Evolutionary conservation across 2,329 filamentous ascomycete genomes (phyloP), one percentile per base, ranked within the genome.

Genomic region (Pyricularia sp.): DNA sequence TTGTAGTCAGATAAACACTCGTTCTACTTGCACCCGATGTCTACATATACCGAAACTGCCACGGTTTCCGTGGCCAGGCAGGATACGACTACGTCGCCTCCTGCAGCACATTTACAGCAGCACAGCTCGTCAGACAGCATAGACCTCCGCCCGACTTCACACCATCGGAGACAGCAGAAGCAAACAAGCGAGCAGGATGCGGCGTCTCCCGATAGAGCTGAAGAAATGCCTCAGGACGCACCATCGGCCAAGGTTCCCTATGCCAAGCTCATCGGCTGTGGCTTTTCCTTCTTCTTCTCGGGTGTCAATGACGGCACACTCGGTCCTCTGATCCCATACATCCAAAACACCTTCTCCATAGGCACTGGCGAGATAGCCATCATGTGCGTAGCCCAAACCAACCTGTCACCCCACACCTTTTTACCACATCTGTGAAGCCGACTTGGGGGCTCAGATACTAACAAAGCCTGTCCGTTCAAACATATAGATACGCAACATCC

Each of bases 271-370:
- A 68, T 84, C 55, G 85, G 84, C 63, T 82, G 85, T 2, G 84
- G 83, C 0, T 84, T 89, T 71, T 87, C 86, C 0, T 90, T 90
- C 78, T 89, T 90, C 73, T 86, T 88, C 33, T 86, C 88, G 0
- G 88, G 88, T 0, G 80, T 86, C 65, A 90, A 89, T 69, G 88
- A 90, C 74, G 88, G 88, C 36, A 88, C 84, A 70, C 78, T 90
- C 0, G 88, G 88, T 2, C 82, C 88, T 1, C 71, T 91, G 17
- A 83, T 90, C 1, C 88, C 88, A 0, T 88, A 90, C 72, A 81
- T 90, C 11, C 68, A 69, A 26, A n/a, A 33, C 11, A 65, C 28
- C 17, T 65, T 65, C 14, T 65, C 63, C 63, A 68, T 77, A 31
- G 72, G 75, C 28, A 76, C 75, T 1, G 74, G 76, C 9, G 74